phyloP scores from a whole-genome alignment of 768 basidiomycete species.

The Leccinum pellstonianum region DNA sequence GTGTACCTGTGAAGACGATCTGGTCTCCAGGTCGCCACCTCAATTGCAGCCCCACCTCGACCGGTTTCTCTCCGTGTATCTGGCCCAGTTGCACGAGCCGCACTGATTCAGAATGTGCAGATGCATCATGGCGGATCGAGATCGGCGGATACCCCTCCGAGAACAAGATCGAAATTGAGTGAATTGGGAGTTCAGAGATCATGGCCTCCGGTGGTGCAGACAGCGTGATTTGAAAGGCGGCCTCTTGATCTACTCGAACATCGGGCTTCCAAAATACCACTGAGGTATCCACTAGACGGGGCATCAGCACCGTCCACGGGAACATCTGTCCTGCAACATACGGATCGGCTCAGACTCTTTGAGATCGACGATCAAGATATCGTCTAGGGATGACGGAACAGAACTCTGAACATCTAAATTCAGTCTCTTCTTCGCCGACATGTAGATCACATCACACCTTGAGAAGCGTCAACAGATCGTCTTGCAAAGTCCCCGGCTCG shows the following conservation, averaged over 20 bases:
- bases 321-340: slow-evolving; percentile 35
- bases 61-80: slow-evolving; percentile 37
- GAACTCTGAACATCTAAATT: slow-evolving; percentile 32
- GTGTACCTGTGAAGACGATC: no score
- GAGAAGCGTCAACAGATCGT: no score
- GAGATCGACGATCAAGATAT: slow-evolving; percentile 59
- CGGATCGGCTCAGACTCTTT: slow-evolving; percentile 62
- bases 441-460: no score
- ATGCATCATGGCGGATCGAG: slow-evolving; percentile 44
- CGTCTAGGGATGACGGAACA: slow-evolving; percentile 57
- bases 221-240: no score
- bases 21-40: no score
- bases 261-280: no score
- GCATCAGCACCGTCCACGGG: slow-evolving; percentile 6
- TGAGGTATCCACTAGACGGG: no score
- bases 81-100: slow-evolving; percentile 42
- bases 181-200: slow-evolving; percentile 35
- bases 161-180: no score
- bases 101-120: slow-evolving; percentile 33
- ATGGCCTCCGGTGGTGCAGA: slow-evolving; percentile 38
- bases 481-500: slow-evolving; percentile 25
- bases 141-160: slow-evolving; percentile 21
- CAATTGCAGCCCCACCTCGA: no score
- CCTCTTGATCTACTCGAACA: slow-evolving; percentile 36
- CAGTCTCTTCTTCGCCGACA: not conserved